Percentiles rank a stretch among this genome's conserved stretches.
These are phyloP conservation scores for Diplodia seriata DNA, from an alignment of 2,329 filamentous ascomycete species.

Conservation along the genomic window DNA sequence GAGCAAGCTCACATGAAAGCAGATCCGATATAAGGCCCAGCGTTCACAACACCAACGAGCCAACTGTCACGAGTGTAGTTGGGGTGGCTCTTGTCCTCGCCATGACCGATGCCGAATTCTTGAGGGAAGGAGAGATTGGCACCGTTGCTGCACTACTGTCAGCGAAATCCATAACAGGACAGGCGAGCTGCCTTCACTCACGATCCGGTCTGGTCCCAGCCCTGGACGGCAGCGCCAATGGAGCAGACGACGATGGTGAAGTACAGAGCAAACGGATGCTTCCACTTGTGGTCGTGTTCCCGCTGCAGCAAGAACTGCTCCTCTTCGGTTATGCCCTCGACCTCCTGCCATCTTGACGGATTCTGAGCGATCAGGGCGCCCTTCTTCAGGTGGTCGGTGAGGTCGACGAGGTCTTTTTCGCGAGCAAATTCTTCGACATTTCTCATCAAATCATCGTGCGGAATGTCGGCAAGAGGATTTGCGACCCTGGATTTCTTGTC, in stretches of 20 bases:
- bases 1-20: conserved; percentile 57
- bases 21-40: conserved; percentile 69
- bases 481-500: conserved; percentile 13
- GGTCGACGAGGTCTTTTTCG: conserved; percentile 64
- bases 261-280: conserved; percentile 67
- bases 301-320: conserved; percentile 67
- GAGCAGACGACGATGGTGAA: conserved; percentile 72
- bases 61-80: conserved; percentile 46
- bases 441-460: conserved; percentile 57
- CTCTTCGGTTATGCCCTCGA: conserved; percentile 65
- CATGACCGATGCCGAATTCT: conserved; percentile 56
- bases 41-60: conserved; percentile 69
- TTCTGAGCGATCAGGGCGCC: conserved; percentile 78
- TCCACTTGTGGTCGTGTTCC: conserved; percentile 72
- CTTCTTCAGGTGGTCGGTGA: conserved; percentile 66
- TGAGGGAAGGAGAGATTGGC: conserved; percentile 68
- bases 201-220: conserved; percentile 64
- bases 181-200: conserved; percentile 34
- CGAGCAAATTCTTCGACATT: conserved; percentile 69
- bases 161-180: neutral
- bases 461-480: conserved; percentile 64
- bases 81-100: conserved; percentile 38
- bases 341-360: conserved; percentile 52
- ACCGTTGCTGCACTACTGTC: conserved; percentile 31
- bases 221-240: conserved; percentile 70